Conservation (phyloP, 2,329 filamentous ascomycete genomes). For the Pseudogymnoascus sp. region DNA sequence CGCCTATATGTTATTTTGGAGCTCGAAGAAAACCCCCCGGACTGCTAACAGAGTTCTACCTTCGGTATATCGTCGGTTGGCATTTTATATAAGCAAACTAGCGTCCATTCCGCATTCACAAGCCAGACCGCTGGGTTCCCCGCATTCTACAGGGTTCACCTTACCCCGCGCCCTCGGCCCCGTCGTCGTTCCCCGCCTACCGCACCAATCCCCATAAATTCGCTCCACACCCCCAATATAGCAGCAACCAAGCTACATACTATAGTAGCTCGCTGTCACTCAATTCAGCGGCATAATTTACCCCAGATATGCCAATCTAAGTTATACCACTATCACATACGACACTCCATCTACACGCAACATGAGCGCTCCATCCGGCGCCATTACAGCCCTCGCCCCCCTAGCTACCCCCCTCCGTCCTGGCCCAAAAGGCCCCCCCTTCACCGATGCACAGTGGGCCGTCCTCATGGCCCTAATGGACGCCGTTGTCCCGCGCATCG, state of each 20-base stretch:
- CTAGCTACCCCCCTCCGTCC: neutral
- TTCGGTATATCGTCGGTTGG: neutral
- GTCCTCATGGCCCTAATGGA: conserved; percentile 48
- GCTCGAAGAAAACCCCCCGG: neutral
- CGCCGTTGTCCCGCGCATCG: conserved; percentile 52
- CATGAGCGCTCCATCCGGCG: neutral
- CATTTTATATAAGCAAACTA: neutral
- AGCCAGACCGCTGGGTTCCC: neutral
- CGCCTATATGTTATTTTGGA: neutral
- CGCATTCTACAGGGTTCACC: neutral
- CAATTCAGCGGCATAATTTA: neutral
- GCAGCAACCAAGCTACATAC: neutral
- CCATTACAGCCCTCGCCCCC: neutral
- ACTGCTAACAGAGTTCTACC: neutral
- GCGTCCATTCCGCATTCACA: neutral
- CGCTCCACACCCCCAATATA: neutral
- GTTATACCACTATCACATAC: neutral
- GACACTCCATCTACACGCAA: neutral
- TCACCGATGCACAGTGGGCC: conserved; percentile 44
- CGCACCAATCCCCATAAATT: neutral
- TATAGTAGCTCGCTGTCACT: neutral
- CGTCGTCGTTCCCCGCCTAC: neutral
- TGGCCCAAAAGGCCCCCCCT: conserved; percentile 14
- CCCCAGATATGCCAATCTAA: neutral
- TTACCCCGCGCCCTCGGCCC: neutral